Conservation (phyloP, 1,139 yeast genomes). For the Saccharomyces hybrid region DNA sequence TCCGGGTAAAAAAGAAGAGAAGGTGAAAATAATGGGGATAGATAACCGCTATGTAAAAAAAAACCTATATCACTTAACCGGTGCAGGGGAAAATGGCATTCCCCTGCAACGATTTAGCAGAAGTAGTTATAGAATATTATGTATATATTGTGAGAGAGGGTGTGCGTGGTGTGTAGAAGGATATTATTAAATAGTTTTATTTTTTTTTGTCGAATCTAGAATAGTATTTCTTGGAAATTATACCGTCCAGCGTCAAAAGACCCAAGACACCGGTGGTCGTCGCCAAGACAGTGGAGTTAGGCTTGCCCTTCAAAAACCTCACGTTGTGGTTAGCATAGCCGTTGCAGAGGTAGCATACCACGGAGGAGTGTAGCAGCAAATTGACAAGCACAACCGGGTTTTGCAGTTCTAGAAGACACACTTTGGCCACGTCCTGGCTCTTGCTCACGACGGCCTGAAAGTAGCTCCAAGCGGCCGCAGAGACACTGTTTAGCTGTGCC, state of each 20-base stretch:
- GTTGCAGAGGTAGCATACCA: slow-evolving; percentile 42
- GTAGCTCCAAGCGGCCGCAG: slow-evolving; percentile 3
- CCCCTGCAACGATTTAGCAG: background rate
- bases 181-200: background rate
- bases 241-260: slow-evolving; percentile 47
- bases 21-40: no score
- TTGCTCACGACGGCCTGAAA: slow-evolving; percentile 5
- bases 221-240: slow-evolving; percentile 47
- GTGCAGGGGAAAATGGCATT: background rate
- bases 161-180: background rate
- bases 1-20: background rate
- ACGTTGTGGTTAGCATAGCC: slow-evolving; percentile 47
- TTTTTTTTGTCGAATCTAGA: slow-evolving; percentile 41
- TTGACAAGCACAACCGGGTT: slow-evolving; percentile 59
- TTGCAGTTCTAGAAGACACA: slow-evolving; percentile 38
- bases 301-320: slow-evolving; percentile 35
- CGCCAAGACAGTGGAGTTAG: slow-evolving; percentile 44
- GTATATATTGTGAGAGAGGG: background rate
- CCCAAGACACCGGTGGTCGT: slow-evolving; percentile 52
- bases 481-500: background rate
- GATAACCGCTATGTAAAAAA: no score
- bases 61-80: background rate
- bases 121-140: background rate
- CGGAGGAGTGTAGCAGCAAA: slow-evolving; percentile 44
- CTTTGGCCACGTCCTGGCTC: slow-evolving; percentile 11